phyloP scores from a whole-genome alignment of 805 yeast genomes.

The Wickerhamomyces sydowiorum region DNA sequence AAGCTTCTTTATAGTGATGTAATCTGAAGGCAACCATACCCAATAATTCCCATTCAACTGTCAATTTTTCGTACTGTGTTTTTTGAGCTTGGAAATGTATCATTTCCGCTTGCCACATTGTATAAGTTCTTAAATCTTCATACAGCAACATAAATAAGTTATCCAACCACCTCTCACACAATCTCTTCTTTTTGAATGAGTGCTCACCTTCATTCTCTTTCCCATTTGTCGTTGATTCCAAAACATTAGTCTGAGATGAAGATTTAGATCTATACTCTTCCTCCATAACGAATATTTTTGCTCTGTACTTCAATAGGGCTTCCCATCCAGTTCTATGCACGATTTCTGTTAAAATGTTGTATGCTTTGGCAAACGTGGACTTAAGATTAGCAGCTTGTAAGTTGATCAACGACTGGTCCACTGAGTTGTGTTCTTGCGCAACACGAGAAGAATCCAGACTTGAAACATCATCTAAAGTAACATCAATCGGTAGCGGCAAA shows the following conservation, averaged over 20 bases:
- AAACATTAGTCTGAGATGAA: slow-evolving; percentile 7
- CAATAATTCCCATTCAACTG: slow-evolving; percentile 88
- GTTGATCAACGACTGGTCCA: slow-evolving; percentile 55
- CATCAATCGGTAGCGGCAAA: slow-evolving; percentile 73
- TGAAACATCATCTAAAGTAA: slow-evolving; percentile 62
- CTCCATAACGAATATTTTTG: slow-evolving; percentile 64
- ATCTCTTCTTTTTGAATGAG: slow-evolving; percentile 56
- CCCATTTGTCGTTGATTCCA: not conserved
- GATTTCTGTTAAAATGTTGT: slow-evolving; percentile 56
- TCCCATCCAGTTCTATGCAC: slow-evolving; percentile 75
- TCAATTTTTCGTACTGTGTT: slow-evolving; percentile 66
- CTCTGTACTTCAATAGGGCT: slow-evolving; percentile 48
- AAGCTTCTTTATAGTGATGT: slow-evolving; percentile 83
- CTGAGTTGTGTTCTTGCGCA: slow-evolving; percentile 55
- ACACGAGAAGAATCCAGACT: slow-evolving; percentile 61
- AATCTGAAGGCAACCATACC: slow-evolving; percentile 84
- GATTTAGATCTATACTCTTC: slow-evolving; percentile 45
- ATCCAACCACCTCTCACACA: slow-evolving; percentile 73
- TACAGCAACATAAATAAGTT: slow-evolving; percentile 62
- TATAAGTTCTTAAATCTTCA: slow-evolving; percentile 74
- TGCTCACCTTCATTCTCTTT: slow-evolving; percentile 12
- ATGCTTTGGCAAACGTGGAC: slow-evolving; percentile 50
- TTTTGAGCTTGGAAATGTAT: slow-evolving; percentile 88
- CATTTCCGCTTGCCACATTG: slow-evolving; percentile 90
- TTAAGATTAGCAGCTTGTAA: slow-evolving; percentile 68